Conservation (phyloP, 2,329 filamentous ascomycete species). For the Boeremia exigua region DNA sequence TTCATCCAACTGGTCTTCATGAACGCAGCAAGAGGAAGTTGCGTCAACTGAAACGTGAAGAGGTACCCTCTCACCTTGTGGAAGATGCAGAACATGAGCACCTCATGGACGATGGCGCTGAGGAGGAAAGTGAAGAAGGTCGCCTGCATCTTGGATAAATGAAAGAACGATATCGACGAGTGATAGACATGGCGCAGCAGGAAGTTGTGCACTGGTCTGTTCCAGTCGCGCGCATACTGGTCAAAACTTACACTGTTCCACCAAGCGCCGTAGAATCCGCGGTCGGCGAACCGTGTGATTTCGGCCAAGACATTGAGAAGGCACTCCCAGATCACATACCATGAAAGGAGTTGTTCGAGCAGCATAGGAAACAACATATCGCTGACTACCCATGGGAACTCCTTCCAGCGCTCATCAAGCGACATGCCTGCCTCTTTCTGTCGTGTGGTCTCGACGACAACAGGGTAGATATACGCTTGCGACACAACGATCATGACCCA, state of each 20-base stretch:
- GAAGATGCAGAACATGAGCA: conserved; percentile 82
- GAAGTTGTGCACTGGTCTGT: conserved; percentile 80
- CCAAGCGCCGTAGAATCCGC: conserved; percentile 68
- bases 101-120: conserved; percentile 73
- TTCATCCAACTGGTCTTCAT: conserved; percentile 71
- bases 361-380: conserved; percentile 81
- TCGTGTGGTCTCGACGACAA: conserved; percentile 69
- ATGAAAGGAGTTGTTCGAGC: conserved; percentile 77
- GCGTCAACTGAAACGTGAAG: conserved; percentile 74
- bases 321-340: conserved; percentile 80
- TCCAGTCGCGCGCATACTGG: conserved; percentile 82
- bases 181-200: conserved; percentile 81
- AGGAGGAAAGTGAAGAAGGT: conserved; percentile 79
- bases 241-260: conserved; percentile 68
- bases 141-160: conserved; percentile 71
- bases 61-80: conserved; percentile 78
- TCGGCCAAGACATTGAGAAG: conserved; percentile 76
- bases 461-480: conserved; percentile 78
- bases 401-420: conserved; percentile 64
- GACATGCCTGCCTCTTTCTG: conserved; percentile 72
- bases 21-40: conserved; percentile 72
- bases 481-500: conserved; percentile 81
- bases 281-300: conserved; percentile 76
- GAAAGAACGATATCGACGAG: conserved; percentile 74
- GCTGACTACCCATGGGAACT: conserved; percentile 76